Percentiles rank a stretch among this genome's conserved stretches.
Conservation (phyloP, 257 asterid species). For the Handroanthus guayacan region DNA sequence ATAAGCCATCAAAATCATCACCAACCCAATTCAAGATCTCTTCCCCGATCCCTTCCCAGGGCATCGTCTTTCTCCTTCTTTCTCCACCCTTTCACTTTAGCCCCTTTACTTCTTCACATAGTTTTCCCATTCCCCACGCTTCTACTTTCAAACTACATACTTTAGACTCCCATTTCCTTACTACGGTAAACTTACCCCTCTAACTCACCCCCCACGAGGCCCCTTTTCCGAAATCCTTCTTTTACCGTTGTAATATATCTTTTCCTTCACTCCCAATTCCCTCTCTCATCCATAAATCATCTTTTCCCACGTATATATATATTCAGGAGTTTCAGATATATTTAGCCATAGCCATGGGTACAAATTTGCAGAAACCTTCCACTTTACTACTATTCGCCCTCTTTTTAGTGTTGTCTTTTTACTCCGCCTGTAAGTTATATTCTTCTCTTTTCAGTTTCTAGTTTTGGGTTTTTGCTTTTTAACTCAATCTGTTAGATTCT, state of each 20-base stretch:
- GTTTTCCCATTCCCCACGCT: slow-evolving; percentile 31
- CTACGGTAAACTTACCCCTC: slow-evolving; percentile 14
- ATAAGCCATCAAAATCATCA: no score
- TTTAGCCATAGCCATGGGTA: slow-evolving; percentile 35
- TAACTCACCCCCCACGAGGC: background rate
- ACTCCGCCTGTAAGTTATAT: slow-evolving; percentile 42
- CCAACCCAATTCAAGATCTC: no score
- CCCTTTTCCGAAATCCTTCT: background rate
- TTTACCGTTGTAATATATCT: background rate
- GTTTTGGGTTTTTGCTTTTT: background rate
- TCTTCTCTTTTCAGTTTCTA: background rate
- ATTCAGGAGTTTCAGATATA: background rate
- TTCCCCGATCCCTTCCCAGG: background rate
- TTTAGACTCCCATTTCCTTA: slow-evolving; percentile 36
- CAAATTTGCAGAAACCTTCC: slow-evolving; percentile 22
- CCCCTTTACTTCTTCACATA: no score
- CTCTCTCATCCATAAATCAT: slow-evolving; percentile 9
- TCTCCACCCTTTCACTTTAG: background rate
- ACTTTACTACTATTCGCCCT: slow-evolving; percentile 23
- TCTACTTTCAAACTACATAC: slow-evolving; percentile 27
- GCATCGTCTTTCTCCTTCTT: background rate
- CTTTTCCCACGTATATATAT: background rate
- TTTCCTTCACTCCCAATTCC: background rate
- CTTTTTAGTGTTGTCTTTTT: slow-evolving; percentile 31
- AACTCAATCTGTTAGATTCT: no score